Conservation (phyloP, 2,329 filamentous ascomycete species). For the Diaporthe longicolla region DNA sequence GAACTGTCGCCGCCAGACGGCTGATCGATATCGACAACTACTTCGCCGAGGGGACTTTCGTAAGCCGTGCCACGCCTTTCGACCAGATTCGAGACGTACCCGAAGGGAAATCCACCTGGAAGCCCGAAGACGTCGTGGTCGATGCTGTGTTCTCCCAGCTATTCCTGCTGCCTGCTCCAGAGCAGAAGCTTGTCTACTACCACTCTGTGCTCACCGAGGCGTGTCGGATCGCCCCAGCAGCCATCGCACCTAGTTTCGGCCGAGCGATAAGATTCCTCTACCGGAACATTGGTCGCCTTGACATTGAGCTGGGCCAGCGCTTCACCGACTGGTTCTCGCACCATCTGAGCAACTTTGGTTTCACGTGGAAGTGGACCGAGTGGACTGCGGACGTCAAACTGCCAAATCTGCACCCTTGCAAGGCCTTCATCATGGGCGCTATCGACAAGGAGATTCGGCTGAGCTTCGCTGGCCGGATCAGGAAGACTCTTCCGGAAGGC, state of each 20-base stretch:
- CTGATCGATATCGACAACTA: constrained; percentile 96
- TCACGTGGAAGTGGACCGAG: constrained; percentile 99
- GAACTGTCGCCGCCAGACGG: constrained; percentile 87
- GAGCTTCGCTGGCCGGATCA: constrained; percentile 96
- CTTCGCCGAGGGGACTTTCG: constrained; percentile 90
- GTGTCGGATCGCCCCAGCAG: constrained; percentile 94
- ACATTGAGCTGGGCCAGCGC: constrained; percentile 86
- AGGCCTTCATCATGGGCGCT: constrained; percentile 91
- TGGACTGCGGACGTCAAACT: constrained; percentile 91
- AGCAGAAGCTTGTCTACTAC: constrained; percentile 97
- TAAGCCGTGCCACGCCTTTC: constrained; percentile 93
- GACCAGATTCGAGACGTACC: constrained; percentile 85
- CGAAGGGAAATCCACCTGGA: constrained; percentile 83
- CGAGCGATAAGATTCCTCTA: constrained; percentile 94
- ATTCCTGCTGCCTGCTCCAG: constrained; percentile 86
- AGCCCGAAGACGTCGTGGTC: constrained; percentile 97
- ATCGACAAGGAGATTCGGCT: constrained; percentile 97
- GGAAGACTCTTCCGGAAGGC: constrained; percentile 88
- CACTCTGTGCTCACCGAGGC: constrained; percentile 94
- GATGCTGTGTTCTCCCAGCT: constrained; percentile 97
- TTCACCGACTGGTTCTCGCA: constrained; percentile 99
- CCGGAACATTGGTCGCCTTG: constrained; percentile 83
- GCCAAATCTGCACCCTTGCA: constrained; percentile 84
- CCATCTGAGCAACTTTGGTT: constrained; percentile 98
- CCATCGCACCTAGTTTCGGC: constrained; percentile 94